Evolutionary conservation across 2,329 filamentous ascomycete genomes (phyloP).

Genomic region (Fonsecaea pedrosoi): DNA sequence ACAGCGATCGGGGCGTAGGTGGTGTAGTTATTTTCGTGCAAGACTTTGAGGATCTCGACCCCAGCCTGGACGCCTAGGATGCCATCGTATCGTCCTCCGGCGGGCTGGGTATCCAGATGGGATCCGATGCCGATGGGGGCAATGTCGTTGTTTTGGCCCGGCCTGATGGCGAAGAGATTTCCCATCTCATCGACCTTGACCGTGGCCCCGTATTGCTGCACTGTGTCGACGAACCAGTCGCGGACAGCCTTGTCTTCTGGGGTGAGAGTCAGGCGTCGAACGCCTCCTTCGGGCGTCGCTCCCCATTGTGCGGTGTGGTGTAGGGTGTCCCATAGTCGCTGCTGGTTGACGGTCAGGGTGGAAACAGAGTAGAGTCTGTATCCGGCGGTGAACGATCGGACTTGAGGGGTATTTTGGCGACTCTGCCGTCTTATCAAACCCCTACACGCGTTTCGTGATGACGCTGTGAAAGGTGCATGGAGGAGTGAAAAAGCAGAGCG

Average conservation of each 20-base stretch:
- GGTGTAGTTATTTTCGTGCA: slow-evolving; percentile 70
- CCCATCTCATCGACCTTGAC: slow-evolving; percentile 76
- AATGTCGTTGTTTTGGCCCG: slow-evolving; percentile 63
- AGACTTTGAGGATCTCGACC: slow-evolving; percentile 71
- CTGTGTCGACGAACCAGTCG: slow-evolving; percentile 75
- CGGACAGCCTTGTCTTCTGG: slow-evolving; percentile 73
- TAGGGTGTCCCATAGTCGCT: slow-evolving; percentile 12
- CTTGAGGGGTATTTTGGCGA: background rate
- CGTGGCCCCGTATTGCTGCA: slow-evolving; percentile 68
- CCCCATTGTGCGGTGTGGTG: slow-evolving; percentile 18
- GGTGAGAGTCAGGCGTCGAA: slow-evolving; percentile 70
- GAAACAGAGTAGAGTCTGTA: slow-evolving; percentile 1
- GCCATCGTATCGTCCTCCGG: slow-evolving; percentile 73
- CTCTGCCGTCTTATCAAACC: background rate
- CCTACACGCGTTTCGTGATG: background rate
- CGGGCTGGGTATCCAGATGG: slow-evolving; percentile 68
- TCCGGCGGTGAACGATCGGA: background rate
- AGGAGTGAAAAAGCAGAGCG: background rate
- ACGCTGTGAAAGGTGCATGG: background rate
- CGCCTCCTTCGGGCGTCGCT: slow-evolving; percentile 7
- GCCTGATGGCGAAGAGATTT: slow-evolving; percentile 77
- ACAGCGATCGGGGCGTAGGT: slow-evolving; percentile 75
- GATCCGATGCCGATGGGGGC: slow-evolving; percentile 72
- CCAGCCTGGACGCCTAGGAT: slow-evolving; percentile 76
- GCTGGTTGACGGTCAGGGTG: slow-evolving; percentile 9